Evolutionary conservation across 352 stramenopile species (phyloP).

Genomic region (Pythium dissotocum): DNA sequence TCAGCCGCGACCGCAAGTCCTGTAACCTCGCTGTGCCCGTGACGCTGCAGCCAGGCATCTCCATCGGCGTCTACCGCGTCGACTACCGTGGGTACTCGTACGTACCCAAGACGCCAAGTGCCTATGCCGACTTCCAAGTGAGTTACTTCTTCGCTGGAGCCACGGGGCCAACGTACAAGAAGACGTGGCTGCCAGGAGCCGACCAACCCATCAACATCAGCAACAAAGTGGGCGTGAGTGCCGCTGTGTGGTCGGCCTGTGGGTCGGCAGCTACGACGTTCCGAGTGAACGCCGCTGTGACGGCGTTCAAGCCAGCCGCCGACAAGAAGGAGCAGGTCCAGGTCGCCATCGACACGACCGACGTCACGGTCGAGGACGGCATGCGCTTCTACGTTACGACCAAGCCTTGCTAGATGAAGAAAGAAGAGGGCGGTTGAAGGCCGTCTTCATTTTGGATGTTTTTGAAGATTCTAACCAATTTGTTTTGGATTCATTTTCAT

Average conservation of each 20-base stretch:
- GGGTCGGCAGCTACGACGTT: conserved; percentile 27
- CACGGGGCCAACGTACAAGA: conserved; percentile 21
- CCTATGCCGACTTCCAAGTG: conserved; percentile 28
- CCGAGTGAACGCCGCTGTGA: conserved; percentile 37
- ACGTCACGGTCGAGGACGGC: conserved; percentile 30
- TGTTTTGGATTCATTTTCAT: not conserved
- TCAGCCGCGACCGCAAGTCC: conserved; percentile 23
- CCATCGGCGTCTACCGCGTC: conserved; percentile 35
- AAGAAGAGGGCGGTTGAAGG: not conserved
- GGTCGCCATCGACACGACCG: conserved; percentile 35
- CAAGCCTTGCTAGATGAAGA: not conserved
- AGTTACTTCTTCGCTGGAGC: conserved; percentile 35
- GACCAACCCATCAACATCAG: conserved; percentile 30
- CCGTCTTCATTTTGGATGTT: not conserved
- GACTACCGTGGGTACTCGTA: conserved; percentile 40
- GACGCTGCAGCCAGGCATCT: conserved; percentile 24
- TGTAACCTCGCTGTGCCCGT: conserved; percentile 36
- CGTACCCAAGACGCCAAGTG: conserved; percentile 18
- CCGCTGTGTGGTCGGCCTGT: conserved; percentile 33
- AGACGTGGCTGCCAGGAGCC: conserved; percentile 14
- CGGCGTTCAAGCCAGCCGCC: conserved; percentile 18
- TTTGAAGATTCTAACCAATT: not conserved
- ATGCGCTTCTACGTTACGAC: conserved; percentile 34
- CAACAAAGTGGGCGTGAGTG: conserved; percentile 24
- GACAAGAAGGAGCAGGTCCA: conserved; percentile 22